phyloP scores from a whole-genome alignment of 2,329 filamentous ascomycete species.

The Pestalotiopsis sp. region DNA sequence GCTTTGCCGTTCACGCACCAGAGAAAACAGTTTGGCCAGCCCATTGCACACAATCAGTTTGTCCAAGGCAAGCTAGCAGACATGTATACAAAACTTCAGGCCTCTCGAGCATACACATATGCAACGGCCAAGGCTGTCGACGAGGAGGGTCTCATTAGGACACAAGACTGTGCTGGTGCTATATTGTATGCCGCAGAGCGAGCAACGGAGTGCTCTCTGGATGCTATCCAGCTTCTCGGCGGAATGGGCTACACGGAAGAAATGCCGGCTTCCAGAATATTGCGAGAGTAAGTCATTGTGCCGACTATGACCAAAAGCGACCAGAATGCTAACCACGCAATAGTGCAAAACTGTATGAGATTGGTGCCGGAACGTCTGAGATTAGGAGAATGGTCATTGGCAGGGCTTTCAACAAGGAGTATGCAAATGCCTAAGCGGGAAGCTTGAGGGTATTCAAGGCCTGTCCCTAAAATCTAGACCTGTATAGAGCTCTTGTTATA shows the following conservation, averaged over 20 bases:
- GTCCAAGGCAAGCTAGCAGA: conserved; percentile 92
- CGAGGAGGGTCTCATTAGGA: conserved; percentile 71
- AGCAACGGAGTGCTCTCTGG: conserved; percentile 82
- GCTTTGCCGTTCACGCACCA: conserved; percentile 85
- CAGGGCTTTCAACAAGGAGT: conserved; percentile 87
- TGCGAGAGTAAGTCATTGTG: conserved; percentile 63
- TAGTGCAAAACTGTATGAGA: conserved; percentile 83
- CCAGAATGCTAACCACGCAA: conserved; percentile 28
- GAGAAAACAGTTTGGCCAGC: conserved; percentile 82
- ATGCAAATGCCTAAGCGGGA: conserved; percentile 36
- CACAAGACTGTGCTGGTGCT: conserved; percentile 91
- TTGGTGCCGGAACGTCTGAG: conserved; percentile 94
- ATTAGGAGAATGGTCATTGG: conserved; percentile 94
- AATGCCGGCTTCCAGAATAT: conserved; percentile 82
- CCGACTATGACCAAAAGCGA: neutral
- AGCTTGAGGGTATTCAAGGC: neutral
- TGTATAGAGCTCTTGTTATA: neutral
- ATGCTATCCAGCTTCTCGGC: conserved; percentile 89
- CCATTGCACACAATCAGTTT: conserved; percentile 90
- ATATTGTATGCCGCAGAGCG: conserved; percentile 92
- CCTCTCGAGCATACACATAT: conserved; percentile 85
- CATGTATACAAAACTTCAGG: conserved; percentile 95
- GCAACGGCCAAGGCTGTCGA: conserved; percentile 79
- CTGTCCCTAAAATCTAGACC: neutral
- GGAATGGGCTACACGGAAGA: conserved; percentile 97